These are phyloP conservation scores for Trypanosoma boissoni DNA, from an alignment of 208 protist genomes.

Conservation along the genomic window DNA sequence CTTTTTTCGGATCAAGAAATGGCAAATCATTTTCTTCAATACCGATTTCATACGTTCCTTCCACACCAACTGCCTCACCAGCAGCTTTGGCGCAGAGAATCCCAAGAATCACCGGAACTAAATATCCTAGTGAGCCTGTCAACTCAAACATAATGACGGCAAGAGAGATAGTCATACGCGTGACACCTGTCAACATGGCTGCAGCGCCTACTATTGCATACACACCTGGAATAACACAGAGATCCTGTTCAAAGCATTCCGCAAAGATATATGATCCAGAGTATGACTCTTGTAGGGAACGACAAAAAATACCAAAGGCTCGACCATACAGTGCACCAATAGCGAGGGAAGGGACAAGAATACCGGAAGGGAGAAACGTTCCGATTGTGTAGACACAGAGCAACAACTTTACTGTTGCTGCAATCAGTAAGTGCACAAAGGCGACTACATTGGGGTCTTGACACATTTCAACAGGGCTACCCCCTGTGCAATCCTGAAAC, in stretches of 20 bases:
- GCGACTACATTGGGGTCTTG: constrained; percentile 34
- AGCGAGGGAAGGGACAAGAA: constrained; percentile 92
- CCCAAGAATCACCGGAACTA: constrained; percentile 73
- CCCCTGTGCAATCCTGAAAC: constrained; percentile 73
- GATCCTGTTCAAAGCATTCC: constrained; percentile 56
- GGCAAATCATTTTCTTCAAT: constrained; percentile 76
- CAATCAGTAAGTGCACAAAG: constrained; percentile 56
- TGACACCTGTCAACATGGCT: constrained; percentile 90
- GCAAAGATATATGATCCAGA: constrained; percentile 49
- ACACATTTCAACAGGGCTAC: constrained; percentile 50
- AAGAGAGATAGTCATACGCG: constrained; percentile 91
- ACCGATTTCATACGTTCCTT: constrained; percentile 75
- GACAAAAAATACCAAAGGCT: constrained; percentile 59
- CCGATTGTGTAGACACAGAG: constrained; percentile 69
- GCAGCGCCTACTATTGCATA: constrained; percentile 93
- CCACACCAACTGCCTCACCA: constrained; percentile 64
- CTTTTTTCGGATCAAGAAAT: constrained; percentile 80
- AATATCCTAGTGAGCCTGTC: constrained; percentile 81
- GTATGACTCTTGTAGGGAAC: constrained; percentile 60
- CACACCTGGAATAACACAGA: constrained; percentile 83
- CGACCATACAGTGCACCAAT: constrained; percentile 86
- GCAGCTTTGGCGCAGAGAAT: constrained; percentile 70
- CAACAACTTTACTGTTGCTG: constrained; percentile 47
- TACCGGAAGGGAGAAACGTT: constrained; percentile 75
- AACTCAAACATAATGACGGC: constrained; percentile 95